Percentiles rank a stretch among this genome's conserved stretches.
Evolutionary conservation across 164 flowering plant species (phyloP).

Genomic region (Aristolochia contorta): DNA sequence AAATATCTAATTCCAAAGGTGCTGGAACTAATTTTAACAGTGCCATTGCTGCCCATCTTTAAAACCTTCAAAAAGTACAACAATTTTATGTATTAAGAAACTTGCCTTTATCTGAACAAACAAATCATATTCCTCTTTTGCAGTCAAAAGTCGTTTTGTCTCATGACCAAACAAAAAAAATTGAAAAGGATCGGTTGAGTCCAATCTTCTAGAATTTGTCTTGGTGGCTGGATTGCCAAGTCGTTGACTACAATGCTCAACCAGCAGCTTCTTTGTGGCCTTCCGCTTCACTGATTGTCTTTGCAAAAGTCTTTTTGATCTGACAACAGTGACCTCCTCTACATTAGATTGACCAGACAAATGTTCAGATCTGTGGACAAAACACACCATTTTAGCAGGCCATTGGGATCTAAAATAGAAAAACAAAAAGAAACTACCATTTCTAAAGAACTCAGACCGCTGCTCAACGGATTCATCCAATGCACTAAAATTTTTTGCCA

Average conservation of each 20-base stretch:
- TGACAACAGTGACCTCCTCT: constrained; percentile 31
- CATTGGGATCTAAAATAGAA: no score
- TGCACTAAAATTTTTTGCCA: constrained; percentile 28
- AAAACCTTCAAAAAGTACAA: no score
- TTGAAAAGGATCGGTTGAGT: constrained; percentile 57
- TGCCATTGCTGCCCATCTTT: no score
- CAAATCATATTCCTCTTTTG: constrained; percentile 56
- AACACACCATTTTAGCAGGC: no score
- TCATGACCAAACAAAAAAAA: constrained; percentile 56
- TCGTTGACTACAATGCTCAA: constrained; percentile 17
- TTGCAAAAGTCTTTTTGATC: constrained; percentile 59
- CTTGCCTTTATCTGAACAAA: constrained; percentile 57
- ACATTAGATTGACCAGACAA: neutral
- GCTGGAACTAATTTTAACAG: no score
- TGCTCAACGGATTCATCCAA: constrained; percentile 18
- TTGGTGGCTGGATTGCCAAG: constrained; percentile 20
- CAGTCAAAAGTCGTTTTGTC: constrained; percentile 56
- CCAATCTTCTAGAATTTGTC: constrained; percentile 23
- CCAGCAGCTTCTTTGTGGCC: constrained; percentile 24
- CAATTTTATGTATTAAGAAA: neutral
- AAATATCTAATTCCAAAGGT: no score
- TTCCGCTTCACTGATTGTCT: constrained; percentile 49
- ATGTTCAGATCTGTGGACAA: constrained; percentile 3
- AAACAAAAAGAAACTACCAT: no score
- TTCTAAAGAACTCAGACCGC: constrained; percentile 22